Base-by-base conservation (phyloP, 371 early-diverging fungal genomes). In the Mortierella sp. region DNA sequence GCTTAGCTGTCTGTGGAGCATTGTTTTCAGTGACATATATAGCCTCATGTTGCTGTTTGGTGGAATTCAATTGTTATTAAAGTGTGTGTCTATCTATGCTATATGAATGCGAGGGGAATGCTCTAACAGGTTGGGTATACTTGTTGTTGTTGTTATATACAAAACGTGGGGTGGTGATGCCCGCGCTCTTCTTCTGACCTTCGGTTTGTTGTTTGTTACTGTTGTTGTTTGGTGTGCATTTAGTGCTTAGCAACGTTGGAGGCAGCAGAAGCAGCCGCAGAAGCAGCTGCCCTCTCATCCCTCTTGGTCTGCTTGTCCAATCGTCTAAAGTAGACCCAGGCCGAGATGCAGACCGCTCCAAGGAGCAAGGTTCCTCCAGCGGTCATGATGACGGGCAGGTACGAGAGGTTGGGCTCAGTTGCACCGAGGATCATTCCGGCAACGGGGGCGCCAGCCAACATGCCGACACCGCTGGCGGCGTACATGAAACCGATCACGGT, bases 311-410 rank as follows among this genome's bases (percentile, higher is more conserved):
- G 75, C 78, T 84, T 84, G 73, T 76, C 84, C 58, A 72, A 60
- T 14, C 80, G 71, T 43, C 84, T 75, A 60, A 85, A 81, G 58
- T 68, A 86, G 29, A 79, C 86, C 82, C 86, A 86, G 4, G 55
- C 74, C 5, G 82, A 68, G 44, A 86, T 58, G 63, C 86, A 82
- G 29, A 82, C 18, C 6, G 88, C 84, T 21, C 89, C 90, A 27
- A 85, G 14, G 44, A 91, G 75, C 29, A 89, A 58, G 63, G 88
- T 87, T 2, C 84, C 84, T n/a, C 91, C 92, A 8, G 89, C 82
- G 55, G 90, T 91, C 76, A 91, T 86, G 72, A 92, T 90, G n/a
- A 89, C 88, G 0, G 92, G 91, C 4, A 90, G 55, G 76, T 89
- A 92, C 5, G 82, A 49, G 48, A 86, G 32, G 60, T 82, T 85